A percentile compares a stretch with the other conserved stretches of the same genome.
Conservation (phyloP, 495 filamentous ascomycete genomes). For the Aspergillus incahuasiensis region DNA sequence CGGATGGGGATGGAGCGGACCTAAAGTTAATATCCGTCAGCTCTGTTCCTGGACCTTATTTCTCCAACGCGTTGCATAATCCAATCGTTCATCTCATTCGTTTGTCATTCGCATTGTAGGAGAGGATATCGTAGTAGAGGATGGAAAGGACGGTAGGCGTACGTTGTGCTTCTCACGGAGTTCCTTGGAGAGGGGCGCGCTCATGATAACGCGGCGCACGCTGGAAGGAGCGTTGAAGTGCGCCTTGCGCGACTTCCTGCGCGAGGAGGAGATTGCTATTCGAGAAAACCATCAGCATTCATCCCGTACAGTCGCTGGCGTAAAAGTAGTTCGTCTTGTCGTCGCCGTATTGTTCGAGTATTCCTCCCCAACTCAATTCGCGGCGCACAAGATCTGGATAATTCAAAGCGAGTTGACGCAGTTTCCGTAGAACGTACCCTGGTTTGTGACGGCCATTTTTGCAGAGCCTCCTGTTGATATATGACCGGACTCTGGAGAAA, state of each 20-base stretch:
- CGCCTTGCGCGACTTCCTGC: slow-evolving; percentile 95
- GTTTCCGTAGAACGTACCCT: slow-evolving; percentile 27
- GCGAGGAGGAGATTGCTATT: slow-evolving; percentile 62
- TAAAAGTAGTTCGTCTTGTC: background rate
- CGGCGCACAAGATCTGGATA: background rate
- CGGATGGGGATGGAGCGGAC: slow-evolving; percentile 96
- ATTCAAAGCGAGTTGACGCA: background rate
- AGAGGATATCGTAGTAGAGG: background rate
- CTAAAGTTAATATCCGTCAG: slow-evolving; percentile 40
- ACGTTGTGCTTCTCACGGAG: slow-evolving; percentile 89
- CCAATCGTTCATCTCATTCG: background rate
- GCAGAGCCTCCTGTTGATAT: slow-evolving; percentile 27
- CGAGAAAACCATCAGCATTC: background rate
- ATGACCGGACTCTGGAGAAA: slow-evolving; percentile 30
- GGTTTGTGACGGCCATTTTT: slow-evolving; percentile 40
- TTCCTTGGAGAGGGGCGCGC: slow-evolving; percentile 90
- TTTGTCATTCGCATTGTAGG: background rate
- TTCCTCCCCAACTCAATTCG: background rate
- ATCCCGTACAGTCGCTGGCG: background rate
- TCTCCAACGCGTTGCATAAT: slow-evolving; percentile 64
- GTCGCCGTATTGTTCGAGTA: background rate
- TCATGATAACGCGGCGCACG: slow-evolving; percentile 89
- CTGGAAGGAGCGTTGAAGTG: slow-evolving; percentile 92
- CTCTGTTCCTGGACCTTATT: slow-evolving; percentile 71
- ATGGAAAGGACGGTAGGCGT: slow-evolving; percentile 14